Evolutionary conservation across 1,139 yeast species (phyloP).

Genomic region (Saccharomyces hybrid): DNA sequence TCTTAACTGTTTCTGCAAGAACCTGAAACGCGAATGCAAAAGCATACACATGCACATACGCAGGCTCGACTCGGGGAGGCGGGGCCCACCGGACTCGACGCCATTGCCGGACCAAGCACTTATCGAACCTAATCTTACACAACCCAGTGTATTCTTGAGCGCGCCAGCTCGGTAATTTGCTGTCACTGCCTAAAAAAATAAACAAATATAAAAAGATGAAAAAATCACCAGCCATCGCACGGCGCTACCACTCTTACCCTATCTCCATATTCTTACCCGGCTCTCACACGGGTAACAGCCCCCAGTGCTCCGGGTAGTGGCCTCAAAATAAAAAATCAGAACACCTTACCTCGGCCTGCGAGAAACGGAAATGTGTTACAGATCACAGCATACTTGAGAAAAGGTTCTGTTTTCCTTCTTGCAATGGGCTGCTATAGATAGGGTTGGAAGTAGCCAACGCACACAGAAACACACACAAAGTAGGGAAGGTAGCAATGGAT

Average conservation of each 20-base stretch:
- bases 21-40: not conserved
- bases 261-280: no score
- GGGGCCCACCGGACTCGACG: not conserved
- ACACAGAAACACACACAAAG: not conserved
- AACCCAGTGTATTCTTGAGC: not conserved
- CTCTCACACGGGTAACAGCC: not conserved
- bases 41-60: not conserved
- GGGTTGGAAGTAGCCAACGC: not conserved
- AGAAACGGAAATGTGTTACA: not conserved
- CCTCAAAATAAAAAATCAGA: not conserved
- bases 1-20: not conserved
- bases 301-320: no score
- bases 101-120: not conserved
- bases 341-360: not conserved
- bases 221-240: not conserved
- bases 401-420: not conserved
- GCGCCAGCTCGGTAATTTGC: not conserved
- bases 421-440: no score
- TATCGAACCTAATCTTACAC: not conserved
- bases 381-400: not conserved
- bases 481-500: conserved; percentile 19
- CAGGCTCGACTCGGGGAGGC: not conserved
- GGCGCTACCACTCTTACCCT: not conserved
- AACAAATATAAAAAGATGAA: not conserved
- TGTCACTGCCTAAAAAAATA: not conserved